Evolutionary conservation across 2,329 filamentous ascomycete species (phyloP).

Genomic region (Colletotrichum coccodes): DNA sequence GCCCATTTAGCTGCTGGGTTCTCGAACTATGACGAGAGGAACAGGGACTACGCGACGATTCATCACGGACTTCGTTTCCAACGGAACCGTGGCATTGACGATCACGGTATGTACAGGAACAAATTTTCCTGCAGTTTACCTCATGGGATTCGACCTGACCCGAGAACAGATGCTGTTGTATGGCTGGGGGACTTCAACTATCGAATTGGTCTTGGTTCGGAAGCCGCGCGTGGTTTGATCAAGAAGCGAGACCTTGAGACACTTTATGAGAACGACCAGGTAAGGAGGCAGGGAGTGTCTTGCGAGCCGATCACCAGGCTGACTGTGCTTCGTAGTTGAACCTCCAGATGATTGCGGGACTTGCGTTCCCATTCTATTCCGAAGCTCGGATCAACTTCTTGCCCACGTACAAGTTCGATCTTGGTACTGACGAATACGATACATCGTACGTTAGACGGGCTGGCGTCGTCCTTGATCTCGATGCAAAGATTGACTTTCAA

Average conservation of each 20-base stretch:
- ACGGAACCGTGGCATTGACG: slow-evolving; percentile 87
- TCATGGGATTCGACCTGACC: slow-evolving; percentile 1
- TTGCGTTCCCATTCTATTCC: slow-evolving; percentile 91
- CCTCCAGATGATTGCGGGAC: slow-evolving; percentile 93
- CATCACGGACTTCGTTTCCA: slow-evolving; percentile 90
- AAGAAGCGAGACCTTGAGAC: slow-evolving; percentile 77
- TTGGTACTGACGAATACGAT: slow-evolving; percentile 90
- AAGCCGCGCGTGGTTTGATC: slow-evolving; percentile 80
- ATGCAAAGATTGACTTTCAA: slow-evolving; percentile 41
- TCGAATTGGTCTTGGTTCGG: slow-evolving; percentile 85
- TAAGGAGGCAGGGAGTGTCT: slow-evolving; percentile 42
- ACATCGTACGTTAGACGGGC: slow-evolving; percentile 71
- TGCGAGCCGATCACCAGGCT: neutral
- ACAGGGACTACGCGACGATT: slow-evolving; percentile 92
- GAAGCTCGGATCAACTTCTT: slow-evolving; percentile 89
- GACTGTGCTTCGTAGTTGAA: slow-evolving; percentile 70
- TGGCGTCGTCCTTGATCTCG: too few species aligned
- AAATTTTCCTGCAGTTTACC: too few species aligned
- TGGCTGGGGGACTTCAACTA: slow-evolving; percentile 99
- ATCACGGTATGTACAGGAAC: slow-evolving; percentile 72
- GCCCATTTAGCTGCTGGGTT: slow-evolving; percentile 97
- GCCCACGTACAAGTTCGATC: slow-evolving; percentile 95
- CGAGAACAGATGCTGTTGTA: slow-evolving; percentile 72
- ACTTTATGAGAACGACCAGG: slow-evolving; percentile 92
- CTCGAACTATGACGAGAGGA: slow-evolving; percentile 95